Percentiles rank a stretch among this genome's conserved stretches.
Conservation (phyloP, 345 rosid species). For the Eucalyptus virginea region DNA sequence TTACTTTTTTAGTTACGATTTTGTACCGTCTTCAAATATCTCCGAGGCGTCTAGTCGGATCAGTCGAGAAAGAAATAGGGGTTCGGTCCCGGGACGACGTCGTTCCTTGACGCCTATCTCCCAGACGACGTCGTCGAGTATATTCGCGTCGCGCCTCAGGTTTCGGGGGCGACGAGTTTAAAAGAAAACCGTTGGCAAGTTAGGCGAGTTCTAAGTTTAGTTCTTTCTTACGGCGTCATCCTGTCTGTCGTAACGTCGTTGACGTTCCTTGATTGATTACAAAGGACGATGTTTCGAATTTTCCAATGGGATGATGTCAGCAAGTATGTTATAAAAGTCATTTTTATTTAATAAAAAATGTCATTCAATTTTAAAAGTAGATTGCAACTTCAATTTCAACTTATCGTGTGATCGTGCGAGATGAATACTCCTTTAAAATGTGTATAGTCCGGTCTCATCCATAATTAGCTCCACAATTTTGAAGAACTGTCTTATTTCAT, state of each 20-base stretch:
- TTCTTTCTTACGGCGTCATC: neutral
- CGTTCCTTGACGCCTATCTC: neutral
- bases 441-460: neutral
- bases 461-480: neutral
- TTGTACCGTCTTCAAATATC: neutral
- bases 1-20: neutral
- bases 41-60: no score
- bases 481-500: neutral
- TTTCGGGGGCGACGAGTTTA: neutral
- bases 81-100: neutral
- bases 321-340: neutral
- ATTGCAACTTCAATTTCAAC: neutral
- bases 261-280: neutral
- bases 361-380: neutral
- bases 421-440: neutral
- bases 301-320: neutral
- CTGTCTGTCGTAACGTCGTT: neutral
- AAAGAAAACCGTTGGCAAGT: neutral
- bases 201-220: neutral
- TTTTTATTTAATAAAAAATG: neutral
- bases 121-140: neutral
- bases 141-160: neutral
- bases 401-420: rapidly evolving
- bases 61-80: no score
- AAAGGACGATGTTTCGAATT: neutral